Percentiles rank a stretch among this genome's conserved stretches.
These are phyloP conservation scores for Punctularia strigosozonata DNA, from an alignment of 768 basidiomycete genomes.

Conservation along the genomic window DNA sequence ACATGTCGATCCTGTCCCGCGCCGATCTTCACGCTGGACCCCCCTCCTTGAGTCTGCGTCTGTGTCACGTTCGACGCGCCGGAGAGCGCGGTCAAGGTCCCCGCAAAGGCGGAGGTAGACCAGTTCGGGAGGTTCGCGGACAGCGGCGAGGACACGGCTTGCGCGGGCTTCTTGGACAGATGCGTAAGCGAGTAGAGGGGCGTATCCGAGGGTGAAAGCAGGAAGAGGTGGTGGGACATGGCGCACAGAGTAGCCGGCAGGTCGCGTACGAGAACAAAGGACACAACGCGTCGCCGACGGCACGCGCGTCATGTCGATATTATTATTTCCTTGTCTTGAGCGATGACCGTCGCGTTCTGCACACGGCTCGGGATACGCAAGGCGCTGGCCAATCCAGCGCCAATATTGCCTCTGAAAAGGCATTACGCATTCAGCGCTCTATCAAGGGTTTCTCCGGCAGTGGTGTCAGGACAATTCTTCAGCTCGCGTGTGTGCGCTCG, in stretches of 20 bases:
- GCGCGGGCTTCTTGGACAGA: slow-evolving; percentile 63
- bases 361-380: too few relatives aligned
- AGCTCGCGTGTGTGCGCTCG: too few relatives aligned
- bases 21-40: slow-evolving; percentile 40
- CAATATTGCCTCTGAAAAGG: too few relatives aligned
- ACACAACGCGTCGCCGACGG: slow-evolving; percentile 6
- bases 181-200: slow-evolving; percentile 79
- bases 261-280: too few relatives aligned
- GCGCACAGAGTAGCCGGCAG: too few relatives aligned
- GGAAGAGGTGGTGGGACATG: slow-evolving; percentile 84
- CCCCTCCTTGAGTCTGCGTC: slow-evolving; percentile 40
- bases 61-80: slow-evolving; percentile 73
- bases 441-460: too few relatives aligned
- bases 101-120: slow-evolving; percentile 88
- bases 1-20: slow-evolving; percentile 87
- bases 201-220: slow-evolving; percentile 79
- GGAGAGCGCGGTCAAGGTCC: slow-evolving; percentile 76
- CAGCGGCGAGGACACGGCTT: slow-evolving; percentile 49
- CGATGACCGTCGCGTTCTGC: too few relatives aligned
- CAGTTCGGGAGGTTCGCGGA: slow-evolving; percentile 79
- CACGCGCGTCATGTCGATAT: background rate
- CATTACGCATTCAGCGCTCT: too few relatives aligned
- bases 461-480: too few relatives aligned
- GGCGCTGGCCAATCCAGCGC: too few relatives aligned
- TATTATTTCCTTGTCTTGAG: too few relatives aligned